Evolutionary conservation across 805 yeast genomes (phyloP).

Genomic region (Debaryomyces maramus): DNA sequence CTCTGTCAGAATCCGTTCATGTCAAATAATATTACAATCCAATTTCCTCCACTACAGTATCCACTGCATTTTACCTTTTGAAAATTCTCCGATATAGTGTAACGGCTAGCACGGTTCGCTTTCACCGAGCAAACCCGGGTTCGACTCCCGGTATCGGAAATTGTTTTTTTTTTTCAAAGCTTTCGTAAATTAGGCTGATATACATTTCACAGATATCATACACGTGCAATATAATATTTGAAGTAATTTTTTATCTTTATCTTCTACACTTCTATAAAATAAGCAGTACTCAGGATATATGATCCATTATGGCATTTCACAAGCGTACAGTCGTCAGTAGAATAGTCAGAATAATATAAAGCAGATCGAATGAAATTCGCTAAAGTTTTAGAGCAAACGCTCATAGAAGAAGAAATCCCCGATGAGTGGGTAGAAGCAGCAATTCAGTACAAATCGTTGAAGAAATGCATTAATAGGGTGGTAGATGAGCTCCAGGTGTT

Average conservation of each 20-base stretch:
- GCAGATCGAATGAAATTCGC: constrained; percentile 84
- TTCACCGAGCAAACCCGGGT: constrained; percentile 66
- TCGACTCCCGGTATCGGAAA: constrained; percentile 85
- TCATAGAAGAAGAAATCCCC: constrained; percentile 62
- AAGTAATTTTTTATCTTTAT: too few species aligned
- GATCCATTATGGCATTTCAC: too few species aligned
- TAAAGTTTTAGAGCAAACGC: constrained; percentile 62
- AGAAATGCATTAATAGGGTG: constrained; percentile 64
- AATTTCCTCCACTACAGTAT: too few species aligned
- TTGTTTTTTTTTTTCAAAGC: constrained; percentile 4
- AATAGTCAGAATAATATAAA: too few species aligned
- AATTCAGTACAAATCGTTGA: constrained; percentile 69
- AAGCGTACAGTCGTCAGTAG: too few species aligned
- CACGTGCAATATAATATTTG: too few species aligned
- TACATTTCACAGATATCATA: too few species aligned
- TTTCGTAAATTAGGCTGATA: too few species aligned
- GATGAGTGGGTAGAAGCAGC: constrained; percentile 67
- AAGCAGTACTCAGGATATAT: too few species aligned
- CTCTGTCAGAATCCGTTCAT: too few species aligned
- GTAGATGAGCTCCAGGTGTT: constrained; percentile 60
- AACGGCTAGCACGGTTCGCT: constrained; percentile 56
- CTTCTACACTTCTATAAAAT: too few species aligned
- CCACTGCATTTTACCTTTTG: background rate
- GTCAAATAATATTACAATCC: too few species aligned
- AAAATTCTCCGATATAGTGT: constrained; percentile 46